Conservation (phyloP, 345 rosid genomes). For the Luvunga scandens region DNA sequence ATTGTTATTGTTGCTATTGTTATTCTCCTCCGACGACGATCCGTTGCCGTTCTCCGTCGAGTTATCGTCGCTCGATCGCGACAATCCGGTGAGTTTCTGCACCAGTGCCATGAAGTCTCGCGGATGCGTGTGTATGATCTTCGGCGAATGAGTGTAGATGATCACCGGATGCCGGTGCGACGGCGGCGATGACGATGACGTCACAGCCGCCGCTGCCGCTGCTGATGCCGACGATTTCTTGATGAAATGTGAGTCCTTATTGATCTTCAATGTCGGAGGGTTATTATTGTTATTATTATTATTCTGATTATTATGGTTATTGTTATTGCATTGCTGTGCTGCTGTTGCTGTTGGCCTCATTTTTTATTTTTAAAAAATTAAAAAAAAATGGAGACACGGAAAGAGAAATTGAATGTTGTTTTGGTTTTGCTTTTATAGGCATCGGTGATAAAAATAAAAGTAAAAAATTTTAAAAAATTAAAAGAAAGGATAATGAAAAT, state of each 20-base stretch:
- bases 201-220: constrained; percentile 26
- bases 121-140: constrained; percentile 82
- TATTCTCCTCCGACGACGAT: constrained; percentile 6
- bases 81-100: constrained; percentile 84
- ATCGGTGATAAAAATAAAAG: background rate
- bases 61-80: constrained; percentile 42
- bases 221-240: constrained; percentile 37
- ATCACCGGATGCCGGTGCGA: constrained; percentile 79
- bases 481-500: background rate
- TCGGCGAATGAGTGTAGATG: constrained; percentile 92
- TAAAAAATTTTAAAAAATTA: background rate
- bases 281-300: background rate
- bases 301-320: constrained; percentile 17
- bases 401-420: background rate
- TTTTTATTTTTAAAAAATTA: background rate
- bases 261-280: constrained; percentile 31
- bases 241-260: constrained; percentile 55
- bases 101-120: constrained; percentile 87
- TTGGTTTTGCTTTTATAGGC: background rate
- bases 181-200: constrained; percentile 30
- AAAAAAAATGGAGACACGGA: background rate
- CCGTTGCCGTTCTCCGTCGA: constrained; percentile 14
- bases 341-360: constrained; percentile 34
- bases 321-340: constrained; percentile 4
- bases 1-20: background rate